Conservation (phyloP, 495 filamentous ascomycete genomes). For the Hyaloscypha bicolor region DNA sequence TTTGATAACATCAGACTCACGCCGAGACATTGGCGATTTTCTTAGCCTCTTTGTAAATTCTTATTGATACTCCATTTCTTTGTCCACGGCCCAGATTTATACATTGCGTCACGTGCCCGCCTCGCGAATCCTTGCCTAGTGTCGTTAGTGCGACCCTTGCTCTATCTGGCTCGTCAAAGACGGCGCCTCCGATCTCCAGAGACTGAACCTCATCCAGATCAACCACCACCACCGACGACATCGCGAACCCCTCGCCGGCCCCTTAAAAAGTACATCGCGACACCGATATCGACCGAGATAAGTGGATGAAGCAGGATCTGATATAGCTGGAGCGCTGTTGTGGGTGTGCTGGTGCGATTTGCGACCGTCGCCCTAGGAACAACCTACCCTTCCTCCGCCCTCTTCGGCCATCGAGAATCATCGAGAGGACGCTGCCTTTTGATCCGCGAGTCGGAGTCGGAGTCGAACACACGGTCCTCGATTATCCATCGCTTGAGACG, state of each 20-base stretch:
- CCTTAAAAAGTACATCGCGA: slow-evolving; percentile 11
- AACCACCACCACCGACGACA: slow-evolving; percentile 21
- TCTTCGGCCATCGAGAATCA: slow-evolving; percentile 1
- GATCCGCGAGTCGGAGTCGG: slow-evolving; percentile 16
- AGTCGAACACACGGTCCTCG: not conserved
- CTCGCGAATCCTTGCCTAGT: not conserved
- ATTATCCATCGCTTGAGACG: slow-evolving; percentile 5
- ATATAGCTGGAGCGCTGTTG: slow-evolving; percentile 15
- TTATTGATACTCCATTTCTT: too few relatives aligned
- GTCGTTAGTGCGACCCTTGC: slow-evolving; percentile 15
- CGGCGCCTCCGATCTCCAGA: slow-evolving; percentile 15
- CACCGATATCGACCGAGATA: not conserved
- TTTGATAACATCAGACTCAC: not conserved
- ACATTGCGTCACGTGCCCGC: not conserved
- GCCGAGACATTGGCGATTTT: too few relatives aligned
- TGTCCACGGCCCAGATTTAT: not conserved
- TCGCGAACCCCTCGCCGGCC: slow-evolving; percentile 9
- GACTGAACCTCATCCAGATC: slow-evolving; percentile 5
- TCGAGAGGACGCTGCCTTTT: not conserved
- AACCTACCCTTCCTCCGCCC: slow-evolving; percentile 9
- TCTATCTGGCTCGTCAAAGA: slow-evolving; percentile 9
- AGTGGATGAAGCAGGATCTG: slow-evolving; percentile 26
- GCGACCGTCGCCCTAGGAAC: slow-evolving; percentile 26
- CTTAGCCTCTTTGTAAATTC: too few relatives aligned
- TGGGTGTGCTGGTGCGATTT: slow-evolving; percentile 20